Evolutionary conservation across 306 rosid species (phyloP).

Genomic region (Cicer cuneatum): DNA sequence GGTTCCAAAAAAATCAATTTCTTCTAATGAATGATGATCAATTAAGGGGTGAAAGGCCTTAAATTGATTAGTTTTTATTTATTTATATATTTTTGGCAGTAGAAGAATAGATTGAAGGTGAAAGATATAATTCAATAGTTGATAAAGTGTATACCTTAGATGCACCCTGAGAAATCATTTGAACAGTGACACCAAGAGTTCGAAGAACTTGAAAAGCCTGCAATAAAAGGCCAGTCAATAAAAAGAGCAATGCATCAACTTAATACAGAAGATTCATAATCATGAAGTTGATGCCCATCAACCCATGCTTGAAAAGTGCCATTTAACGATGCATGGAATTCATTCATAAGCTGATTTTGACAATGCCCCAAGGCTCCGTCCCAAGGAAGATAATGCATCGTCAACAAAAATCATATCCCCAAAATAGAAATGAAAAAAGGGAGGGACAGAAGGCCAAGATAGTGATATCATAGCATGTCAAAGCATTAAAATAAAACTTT

Average conservation of each 20-base stretch:
- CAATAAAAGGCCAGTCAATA: slow-evolving; percentile 40
- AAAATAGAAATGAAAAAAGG: slow-evolving; percentile 18
- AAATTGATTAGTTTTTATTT: neutral
- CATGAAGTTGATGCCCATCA: slow-evolving; percentile 30
- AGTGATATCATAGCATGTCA: slow-evolving; percentile 21
- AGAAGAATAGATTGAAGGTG: neutral
- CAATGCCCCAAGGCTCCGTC: neutral
- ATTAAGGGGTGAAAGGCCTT: neutral
- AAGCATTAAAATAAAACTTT: slow-evolving; percentile 3
- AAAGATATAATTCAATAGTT: neutral
- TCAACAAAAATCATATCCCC: slow-evolving; percentile 32
- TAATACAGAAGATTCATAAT: slow-evolving; percentile 32
- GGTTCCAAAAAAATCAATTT: neutral
- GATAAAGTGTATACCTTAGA: slow-evolving; percentile 69
- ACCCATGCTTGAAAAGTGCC: slow-evolving; percentile 31
- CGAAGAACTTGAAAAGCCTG: slow-evolving; percentile 88
- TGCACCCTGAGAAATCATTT: slow-evolving; percentile 99
- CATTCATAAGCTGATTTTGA: slow-evolving; percentile 25
- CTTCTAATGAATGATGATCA: neutral
- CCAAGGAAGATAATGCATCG: slow-evolving; percentile 25
- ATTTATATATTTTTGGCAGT: neutral
- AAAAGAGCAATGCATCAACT: slow-evolving; percentile 28
- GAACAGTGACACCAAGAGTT: slow-evolving; percentile 83
- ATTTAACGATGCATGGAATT: slow-evolving; percentile 28
- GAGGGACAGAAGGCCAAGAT: slow-evolving; percentile 11